Evolutionary conservation across 2,329 filamentous ascomycete genomes (phyloP).

Genomic region (Alternaria triticina): DNA sequence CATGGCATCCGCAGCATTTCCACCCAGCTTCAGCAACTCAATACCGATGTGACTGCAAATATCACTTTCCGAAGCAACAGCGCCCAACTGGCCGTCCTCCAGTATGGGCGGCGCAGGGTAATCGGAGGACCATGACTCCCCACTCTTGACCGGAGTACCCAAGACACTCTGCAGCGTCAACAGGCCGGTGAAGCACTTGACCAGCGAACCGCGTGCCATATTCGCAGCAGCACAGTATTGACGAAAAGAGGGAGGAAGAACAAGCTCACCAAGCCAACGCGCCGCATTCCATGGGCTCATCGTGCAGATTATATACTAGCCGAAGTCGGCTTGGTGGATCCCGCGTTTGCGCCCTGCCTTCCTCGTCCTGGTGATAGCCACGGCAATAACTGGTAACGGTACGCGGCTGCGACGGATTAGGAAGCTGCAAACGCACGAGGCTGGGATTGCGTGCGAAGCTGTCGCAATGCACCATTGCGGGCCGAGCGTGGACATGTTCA

Average conservation of each 20-base stretch:
- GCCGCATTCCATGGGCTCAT: slow-evolving; percentile 10
- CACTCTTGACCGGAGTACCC: slow-evolving; percentile 29
- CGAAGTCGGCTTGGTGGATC: slow-evolving; percentile 6
- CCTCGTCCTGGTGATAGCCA: neutral
- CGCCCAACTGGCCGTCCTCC: slow-evolving; percentile 46
- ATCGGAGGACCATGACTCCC: slow-evolving; percentile 5
- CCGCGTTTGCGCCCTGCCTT: neutral
- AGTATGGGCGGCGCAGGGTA: slow-evolving; percentile 21
- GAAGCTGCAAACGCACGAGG: slow-evolving; percentile 7
- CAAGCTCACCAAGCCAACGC: slow-evolving; percentile 7
- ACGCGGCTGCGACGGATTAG: slow-evolving; percentile 5
- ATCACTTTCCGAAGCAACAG: slow-evolving; percentile 54
- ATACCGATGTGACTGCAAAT: slow-evolving; percentile 56
- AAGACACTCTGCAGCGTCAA: slow-evolving; percentile 37
- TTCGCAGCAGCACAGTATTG: slow-evolving; percentile 7
- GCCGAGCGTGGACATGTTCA: neutral
- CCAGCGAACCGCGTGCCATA: slow-evolving; percentile 31
- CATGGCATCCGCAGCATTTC: slow-evolving; percentile 58
- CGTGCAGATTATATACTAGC: slow-evolving; percentile 15
- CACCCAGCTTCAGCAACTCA: slow-evolving; percentile 56
- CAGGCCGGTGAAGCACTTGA: slow-evolving; percentile 30
- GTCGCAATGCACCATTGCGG: slow-evolving; percentile 4
- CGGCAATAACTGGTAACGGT: slow-evolving; percentile 1
- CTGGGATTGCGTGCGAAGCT: slow-evolving; percentile 3
- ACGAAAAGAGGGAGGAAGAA: slow-evolving; percentile 15